phyloP scores from a whole-genome alignment of 2,329 filamentous ascomycete species.

The Ceratocystis albifundus region DNA sequence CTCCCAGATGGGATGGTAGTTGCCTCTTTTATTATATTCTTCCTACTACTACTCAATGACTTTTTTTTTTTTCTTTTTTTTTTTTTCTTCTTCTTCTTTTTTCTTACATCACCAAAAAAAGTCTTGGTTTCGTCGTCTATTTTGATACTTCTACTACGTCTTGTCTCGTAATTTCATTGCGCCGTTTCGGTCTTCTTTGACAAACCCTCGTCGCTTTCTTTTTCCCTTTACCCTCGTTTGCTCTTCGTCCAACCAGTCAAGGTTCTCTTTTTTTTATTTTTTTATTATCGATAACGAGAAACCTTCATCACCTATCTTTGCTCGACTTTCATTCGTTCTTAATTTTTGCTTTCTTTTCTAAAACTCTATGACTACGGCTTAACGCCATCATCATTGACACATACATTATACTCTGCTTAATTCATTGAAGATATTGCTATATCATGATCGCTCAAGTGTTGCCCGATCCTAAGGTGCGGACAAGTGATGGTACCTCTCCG shows the following conservation, averaged over 20 bases:
- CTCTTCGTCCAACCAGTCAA: too few species aligned
- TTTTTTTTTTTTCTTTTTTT: constrained; percentile 1
- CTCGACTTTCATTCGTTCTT: neutral
- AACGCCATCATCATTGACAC: neutral
- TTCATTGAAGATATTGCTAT: neutral
- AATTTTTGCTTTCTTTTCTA: neutral
- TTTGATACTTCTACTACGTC: neutral
- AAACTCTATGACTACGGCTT: neutral
- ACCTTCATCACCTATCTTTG: neutral
- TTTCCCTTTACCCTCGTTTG: neutral
- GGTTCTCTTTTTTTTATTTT: neutral
- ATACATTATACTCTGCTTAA: neutral
- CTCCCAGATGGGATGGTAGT: neutral
- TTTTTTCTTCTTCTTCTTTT: constrained; percentile 2
- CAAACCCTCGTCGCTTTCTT: neutral
- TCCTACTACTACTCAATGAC: neutral
- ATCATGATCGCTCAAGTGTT: constrained; percentile 3
- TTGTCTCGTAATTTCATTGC: neutral
- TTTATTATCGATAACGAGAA: constrained; percentile 1
- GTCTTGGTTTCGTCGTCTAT: neutral
- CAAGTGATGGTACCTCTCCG: neutral
- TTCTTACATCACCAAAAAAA: neutral
- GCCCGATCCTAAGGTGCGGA: neutral
- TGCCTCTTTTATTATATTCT: constrained; percentile 11
- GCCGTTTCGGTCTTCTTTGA: neutral